Conservation (phyloP, 306 rosid genomes). For the Vigna unguiculata region DNA sequence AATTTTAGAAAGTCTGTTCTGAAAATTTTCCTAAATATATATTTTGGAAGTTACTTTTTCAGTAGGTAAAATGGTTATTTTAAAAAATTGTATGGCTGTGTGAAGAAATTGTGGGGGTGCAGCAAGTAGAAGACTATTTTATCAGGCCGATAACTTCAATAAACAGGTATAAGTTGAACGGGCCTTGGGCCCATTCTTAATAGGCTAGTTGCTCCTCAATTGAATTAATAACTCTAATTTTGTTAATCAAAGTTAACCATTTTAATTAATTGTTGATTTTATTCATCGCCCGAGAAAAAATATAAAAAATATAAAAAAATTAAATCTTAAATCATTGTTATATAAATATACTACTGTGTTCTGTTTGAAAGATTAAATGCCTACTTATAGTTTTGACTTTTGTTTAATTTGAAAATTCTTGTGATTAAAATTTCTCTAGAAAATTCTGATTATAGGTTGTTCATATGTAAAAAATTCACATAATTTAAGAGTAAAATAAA, state of each 20-base stretch:
- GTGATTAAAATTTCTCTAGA: background rate
- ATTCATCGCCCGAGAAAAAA: background rate
- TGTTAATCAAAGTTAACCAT: background rate
- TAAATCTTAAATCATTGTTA: background rate
- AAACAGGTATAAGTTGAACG: background rate
- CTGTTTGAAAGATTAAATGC: background rate
- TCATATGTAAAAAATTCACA: no score
- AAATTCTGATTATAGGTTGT: background rate
- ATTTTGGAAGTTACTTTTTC: no score
- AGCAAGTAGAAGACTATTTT: no score
- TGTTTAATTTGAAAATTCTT: background rate
- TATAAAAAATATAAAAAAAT: background rate
- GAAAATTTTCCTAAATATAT: no score
- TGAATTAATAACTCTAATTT: background rate
- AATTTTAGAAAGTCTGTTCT: no score
- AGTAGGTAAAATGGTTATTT: no score
- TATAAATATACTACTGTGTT: conserved; percentile 3
- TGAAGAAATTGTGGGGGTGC: no score
- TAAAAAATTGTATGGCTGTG: no score
- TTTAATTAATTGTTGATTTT: background rate
- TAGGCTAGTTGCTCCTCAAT: background rate
- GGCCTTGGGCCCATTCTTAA: conserved; percentile 19
- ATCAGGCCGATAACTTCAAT: background rate
- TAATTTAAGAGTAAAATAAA: no score
- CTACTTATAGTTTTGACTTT: background rate